Conservation (phyloP, 495 filamentous ascomycete species). For the Corynascus novoguineensis region DNA sequence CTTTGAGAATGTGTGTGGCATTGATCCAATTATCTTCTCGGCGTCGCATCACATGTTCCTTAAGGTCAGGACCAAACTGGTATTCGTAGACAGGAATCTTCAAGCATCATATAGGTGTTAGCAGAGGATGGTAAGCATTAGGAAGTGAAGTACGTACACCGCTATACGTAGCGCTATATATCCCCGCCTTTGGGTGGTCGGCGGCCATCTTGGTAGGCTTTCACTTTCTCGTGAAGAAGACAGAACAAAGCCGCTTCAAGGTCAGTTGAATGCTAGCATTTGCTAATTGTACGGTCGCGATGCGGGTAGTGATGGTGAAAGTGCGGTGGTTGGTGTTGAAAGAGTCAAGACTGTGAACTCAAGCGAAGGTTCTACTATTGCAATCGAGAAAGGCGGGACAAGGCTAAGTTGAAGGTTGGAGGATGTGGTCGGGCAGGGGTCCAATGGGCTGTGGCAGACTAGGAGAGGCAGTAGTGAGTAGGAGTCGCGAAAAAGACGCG, state of each 20-base stretch:
- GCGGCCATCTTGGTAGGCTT: slow-evolving; percentile 44
- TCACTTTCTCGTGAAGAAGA: background rate
- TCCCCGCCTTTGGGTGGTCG: slow-evolving; percentile 34
- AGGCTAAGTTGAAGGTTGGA: background rate
- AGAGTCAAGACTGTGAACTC: background rate
- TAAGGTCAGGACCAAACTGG: slow-evolving; percentile 66
- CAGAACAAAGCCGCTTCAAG: background rate
- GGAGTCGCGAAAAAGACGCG: slow-evolving; percentile 22
- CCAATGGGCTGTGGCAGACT: background rate
- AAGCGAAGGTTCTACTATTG: background rate
- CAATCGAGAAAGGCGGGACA: background rate
- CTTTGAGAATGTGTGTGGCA: slow-evolving; percentile 90
- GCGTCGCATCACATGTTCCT: slow-evolving; percentile 80
- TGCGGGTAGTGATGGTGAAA: background rate
- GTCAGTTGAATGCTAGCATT: background rate
- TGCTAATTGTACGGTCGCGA: background rate
- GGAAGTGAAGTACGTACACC: slow-evolving; percentile 58
- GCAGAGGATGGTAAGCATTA: background rate
- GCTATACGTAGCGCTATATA: slow-evolving; percentile 92
- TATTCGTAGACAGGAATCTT: slow-evolving; percentile 89
- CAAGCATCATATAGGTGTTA: slow-evolving; percentile 32
- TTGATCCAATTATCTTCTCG: slow-evolving; percentile 87
- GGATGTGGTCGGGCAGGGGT: no score
- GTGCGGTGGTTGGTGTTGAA: background rate
- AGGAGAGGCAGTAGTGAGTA: background rate